These are phyloP conservation scores for Phytophthora crassamura DNA, from an alignment of 352 stramenopile species.

Conservation along the genomic window DNA sequence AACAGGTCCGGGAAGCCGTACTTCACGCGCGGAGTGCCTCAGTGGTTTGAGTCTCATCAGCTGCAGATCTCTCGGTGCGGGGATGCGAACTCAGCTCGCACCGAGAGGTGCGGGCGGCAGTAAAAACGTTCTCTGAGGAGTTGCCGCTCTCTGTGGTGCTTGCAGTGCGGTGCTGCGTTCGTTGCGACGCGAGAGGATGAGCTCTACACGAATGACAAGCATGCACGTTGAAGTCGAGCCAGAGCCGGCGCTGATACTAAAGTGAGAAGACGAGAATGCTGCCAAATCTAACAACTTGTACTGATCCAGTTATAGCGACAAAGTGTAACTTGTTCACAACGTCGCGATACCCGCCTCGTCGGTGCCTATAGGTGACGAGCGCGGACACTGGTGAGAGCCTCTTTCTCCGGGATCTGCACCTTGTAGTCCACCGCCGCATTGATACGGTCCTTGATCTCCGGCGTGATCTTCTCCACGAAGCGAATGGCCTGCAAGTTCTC, in stretches of 20 bases:
- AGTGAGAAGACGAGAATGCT: not conserved
- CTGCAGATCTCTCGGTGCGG: no score
- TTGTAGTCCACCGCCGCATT: constrained; percentile 51
- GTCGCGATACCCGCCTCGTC: constrained; percentile 1
- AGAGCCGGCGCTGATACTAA: not conserved
- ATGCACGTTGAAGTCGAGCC: constrained; percentile 17
- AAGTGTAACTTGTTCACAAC: not conserved
- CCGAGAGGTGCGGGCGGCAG: constrained; percentile 11
- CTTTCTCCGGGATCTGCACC: constrained; percentile 34
- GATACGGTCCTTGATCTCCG: constrained; percentile 60
- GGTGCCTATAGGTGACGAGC: constrained; percentile 23
- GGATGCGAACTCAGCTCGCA: not conserved
- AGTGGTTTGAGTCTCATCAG: no score
- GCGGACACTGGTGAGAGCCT: constrained; percentile 21
- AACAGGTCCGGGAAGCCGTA: constrained; percentile 61
- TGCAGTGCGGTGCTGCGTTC: not conserved
- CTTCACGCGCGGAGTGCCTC: constrained; percentile 56
- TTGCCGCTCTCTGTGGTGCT: not conserved
- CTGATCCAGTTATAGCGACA: no score
- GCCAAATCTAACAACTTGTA: not conserved
- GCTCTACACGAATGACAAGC: constrained; percentile 4
- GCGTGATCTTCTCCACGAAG: constrained; percentile 54
- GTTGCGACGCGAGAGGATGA: not conserved
- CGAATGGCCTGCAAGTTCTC: constrained; percentile 55
- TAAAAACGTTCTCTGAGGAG: constrained; percentile 20